Percentiles rank a stretch among this genome's conserved stretches.
These are phyloP conservation scores for Cubamyces lactineus DNA, from an alignment of 768 basidiomycete genomes.

Conservation along the genomic window DNA sequence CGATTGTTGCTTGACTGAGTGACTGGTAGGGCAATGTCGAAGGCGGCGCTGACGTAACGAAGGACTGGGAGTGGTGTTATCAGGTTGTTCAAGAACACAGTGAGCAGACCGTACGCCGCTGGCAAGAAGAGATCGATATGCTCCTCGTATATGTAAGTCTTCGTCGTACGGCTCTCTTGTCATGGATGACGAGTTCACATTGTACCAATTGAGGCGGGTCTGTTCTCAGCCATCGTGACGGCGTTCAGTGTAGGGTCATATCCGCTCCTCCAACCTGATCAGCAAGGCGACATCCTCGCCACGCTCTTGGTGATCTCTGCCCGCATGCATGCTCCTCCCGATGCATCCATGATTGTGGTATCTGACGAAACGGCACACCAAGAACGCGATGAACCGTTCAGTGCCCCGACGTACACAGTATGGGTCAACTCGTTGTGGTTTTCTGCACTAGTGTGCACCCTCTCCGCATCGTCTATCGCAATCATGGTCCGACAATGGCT, in stretches of 20 bases:
- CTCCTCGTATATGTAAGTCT: background rate
- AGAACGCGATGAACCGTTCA: background rate
- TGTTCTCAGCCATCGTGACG: slow-evolving; percentile 13
- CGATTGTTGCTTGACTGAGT: too few species aligned
- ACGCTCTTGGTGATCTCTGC: slow-evolving; percentile 1
- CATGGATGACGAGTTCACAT: too few species aligned
- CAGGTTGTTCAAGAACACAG: background rate
- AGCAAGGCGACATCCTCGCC: background rate
- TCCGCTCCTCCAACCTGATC: background rate
- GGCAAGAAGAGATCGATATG: background rate
- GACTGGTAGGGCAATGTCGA: background rate
- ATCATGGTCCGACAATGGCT: slow-evolving; percentile 24
- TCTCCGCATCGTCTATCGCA: slow-evolving; percentile 17
- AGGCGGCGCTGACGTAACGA: background rate
- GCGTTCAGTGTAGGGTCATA: slow-evolving; percentile 14
- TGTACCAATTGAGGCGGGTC: background rate
- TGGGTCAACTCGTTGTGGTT: slow-evolving; percentile 22
- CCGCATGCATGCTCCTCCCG: background rate
- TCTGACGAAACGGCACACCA: too few species aligned
- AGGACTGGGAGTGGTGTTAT: background rate
- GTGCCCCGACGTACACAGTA: background rate
- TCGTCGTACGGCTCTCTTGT: too few species aligned
- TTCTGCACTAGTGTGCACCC: slow-evolving; percentile 13
- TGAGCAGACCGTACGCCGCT: background rate
- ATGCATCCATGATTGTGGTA: too few species aligned